Evolutionary conservation across 1,139 yeast species (phyloP).

Genomic region (Suhomyces ambrosiae): DNA sequence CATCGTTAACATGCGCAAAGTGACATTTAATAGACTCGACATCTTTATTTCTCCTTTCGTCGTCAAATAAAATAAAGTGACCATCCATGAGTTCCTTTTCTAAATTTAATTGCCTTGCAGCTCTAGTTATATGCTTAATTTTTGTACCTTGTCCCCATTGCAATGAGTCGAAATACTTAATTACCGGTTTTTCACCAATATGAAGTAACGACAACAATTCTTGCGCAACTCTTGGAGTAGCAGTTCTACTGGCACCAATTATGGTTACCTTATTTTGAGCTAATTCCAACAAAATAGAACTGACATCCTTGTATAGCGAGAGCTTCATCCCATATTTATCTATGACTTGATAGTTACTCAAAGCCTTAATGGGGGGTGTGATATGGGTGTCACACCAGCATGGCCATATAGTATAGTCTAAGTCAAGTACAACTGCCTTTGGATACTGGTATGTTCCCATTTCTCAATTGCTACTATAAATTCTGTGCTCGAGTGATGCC

Average conservation of each 20-base stretch:
- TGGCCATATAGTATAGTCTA: conserved; percentile 80
- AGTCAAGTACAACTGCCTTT: conserved; percentile 67
- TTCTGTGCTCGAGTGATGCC: background rate
- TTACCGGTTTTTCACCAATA: conserved; percentile 50
- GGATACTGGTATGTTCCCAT: conserved; percentile 39
- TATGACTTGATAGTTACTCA: conserved; percentile 25
- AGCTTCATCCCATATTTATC: conserved; percentile 54
- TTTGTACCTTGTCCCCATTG: conserved; percentile 76
- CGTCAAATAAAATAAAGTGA: conserved; percentile 67
- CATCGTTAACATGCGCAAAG: conserved; percentile 54
- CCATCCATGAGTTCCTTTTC: conserved; percentile 45
- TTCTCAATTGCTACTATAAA: background rate
- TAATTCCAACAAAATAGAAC: conserved; percentile 51
- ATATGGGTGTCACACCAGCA: conserved; percentile 71
- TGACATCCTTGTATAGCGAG: conserved; percentile 62
- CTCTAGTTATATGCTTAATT: conserved; percentile 54
- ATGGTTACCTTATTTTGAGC: conserved; percentile 46
- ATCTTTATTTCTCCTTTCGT: conserved; percentile 66
- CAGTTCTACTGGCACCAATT: conserved; percentile 69
- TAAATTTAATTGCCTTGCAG: conserved; percentile 42
- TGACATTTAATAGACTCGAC: conserved; percentile 63
- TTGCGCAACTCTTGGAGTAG: conserved; percentile 63
- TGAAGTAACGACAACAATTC: conserved; percentile 52
- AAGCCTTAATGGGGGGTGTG: conserved; percentile 48
- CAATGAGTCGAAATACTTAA: conserved; percentile 49